Base-by-base conservation (phyloP, 208 protist genomes). In the Leishmania turanica region DNA sequence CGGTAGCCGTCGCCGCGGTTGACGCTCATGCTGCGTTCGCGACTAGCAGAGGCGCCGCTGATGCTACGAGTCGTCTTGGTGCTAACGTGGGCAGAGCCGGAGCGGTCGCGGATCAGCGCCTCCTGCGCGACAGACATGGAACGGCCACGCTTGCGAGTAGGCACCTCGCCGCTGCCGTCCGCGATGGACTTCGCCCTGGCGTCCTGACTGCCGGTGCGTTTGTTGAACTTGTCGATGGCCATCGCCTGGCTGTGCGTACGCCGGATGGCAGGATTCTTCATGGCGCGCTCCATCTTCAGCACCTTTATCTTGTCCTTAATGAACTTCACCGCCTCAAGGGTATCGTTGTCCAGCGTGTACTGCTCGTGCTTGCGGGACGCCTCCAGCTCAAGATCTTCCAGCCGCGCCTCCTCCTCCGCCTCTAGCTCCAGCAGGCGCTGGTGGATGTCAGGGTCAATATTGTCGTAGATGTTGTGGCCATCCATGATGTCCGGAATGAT, bases 381-480 rank as follows among this genome's bases (percentile, higher is more conserved):
- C 81, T 99, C 98, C 37, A 93, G 85, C 85, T 99, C 98, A 15
- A 99, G 80, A 84, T 99, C 89, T 76, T 97, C 92, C 21, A 98
- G 84, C 72, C 93, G 92, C 42, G 92, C 88, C 77, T 98, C 93
- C 83, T 99, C 96, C 86, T 99, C 97, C 15, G 96, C 95, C 87
- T 99, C 95, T 47, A 99, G 86, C 88, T 98, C 95, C 31, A 96
- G 64, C 15, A 99, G 87, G 54, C 92, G 92, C 78, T 98, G 88
- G 75, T 98, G 91, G 89, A 99, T 99, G 54, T 99, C 99, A 17
- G 99, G 98, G 87, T 99, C 99, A 77, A 99, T 97, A 87, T 99
- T 99, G 91, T 99, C 99, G 58, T 97, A 95, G 86, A 99, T 99
- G 88, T 99, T 99, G 89, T 99, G 99, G 66, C 99, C 99, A 83